A percentile compares a stretch with the other conserved stretches of the same genome.
Evolutionary conservation across 1,284 basidiomycete species (phyloP).

Genomic region (Neonothopanus nambi): DNA sequence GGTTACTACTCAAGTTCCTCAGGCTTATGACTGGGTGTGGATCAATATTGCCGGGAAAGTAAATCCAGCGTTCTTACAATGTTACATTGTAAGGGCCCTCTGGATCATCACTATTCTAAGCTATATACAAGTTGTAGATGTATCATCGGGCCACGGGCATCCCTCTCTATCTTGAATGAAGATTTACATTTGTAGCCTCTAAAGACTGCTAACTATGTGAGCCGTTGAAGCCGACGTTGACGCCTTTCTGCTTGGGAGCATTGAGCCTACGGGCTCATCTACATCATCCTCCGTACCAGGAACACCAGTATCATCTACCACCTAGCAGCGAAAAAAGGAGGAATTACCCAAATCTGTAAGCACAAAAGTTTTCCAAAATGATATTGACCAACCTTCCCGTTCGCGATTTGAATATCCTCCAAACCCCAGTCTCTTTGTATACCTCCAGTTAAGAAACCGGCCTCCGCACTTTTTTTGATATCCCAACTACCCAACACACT

Average conservation of each 20-base stretch:
- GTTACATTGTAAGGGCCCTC: no score
- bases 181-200: no score
- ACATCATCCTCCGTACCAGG: constrained; percentile 60
- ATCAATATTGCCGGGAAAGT: no score
- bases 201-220: no score
- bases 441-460: constrained; percentile 56
- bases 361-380: neutral
- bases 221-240: no score
- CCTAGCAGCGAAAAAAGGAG: no score
- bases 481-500: constrained; percentile 28
- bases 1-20: neutral
- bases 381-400: constrained; percentile 41
- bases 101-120: no score
- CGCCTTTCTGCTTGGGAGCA: constrained; percentile 1
- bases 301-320: constrained; percentile 52
- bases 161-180: no score
- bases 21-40: neutral
- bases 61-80: no score
- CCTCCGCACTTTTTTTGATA: constrained; percentile 49
- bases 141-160: no score
- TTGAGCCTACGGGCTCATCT: constrained; percentile 53
- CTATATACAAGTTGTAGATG: no score
- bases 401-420: constrained; percentile 60
- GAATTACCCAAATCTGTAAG: constrained; percentile 22
- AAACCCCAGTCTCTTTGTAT: constrained; percentile 79